Evolutionary conservation across 768 basidiomycete genomes (phyloP), one percentile per base, ranked within the genome.

Genomic region (Obba rivulosa): DNA sequence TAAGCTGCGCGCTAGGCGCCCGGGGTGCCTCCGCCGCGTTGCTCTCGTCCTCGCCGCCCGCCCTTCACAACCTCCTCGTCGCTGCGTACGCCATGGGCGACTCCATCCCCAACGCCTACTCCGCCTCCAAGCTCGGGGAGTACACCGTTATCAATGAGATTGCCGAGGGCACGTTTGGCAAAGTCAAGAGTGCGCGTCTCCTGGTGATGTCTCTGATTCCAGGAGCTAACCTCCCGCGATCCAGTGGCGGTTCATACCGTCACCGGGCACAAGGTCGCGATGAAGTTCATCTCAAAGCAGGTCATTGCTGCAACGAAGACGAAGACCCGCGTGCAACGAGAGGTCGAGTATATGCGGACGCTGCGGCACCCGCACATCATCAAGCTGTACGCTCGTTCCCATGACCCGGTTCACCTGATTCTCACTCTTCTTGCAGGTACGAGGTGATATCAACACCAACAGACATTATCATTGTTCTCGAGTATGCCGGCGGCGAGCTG

Each of bases 391-490:
- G 80, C 73, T 22, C 46, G 35, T 38, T 28, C 53, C 43, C 25
- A 14, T 41, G 58, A 40, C 17, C 36, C 46, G 35, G 43, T 44
- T 28, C 49, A 39, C 57, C 43, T n/a, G 25, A 8, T 51, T 39
- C 43, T 38, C 20, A 44, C n/a, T 18, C 23, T 42, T 50, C n/a
- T 36, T 34, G 10, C 62, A 86, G 85, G 52, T 89, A 90, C 61
- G 87, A 89, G 63, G 85, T 87, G 35, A 96, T 98, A 56, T 92
- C 91, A 8, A 96, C 94, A 0, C 83, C 90, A 0, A 89, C 87
- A 1, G 92, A 98, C 64, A 96, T 99, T 58, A 94, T 99, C 63
- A 96, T 99, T 69, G 96, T 99, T 24, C 83, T 98, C 47, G 96
- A 99, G 66, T 97, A 85, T 65, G 95, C 93, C 2, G 88, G 89